phyloP scores from a whole-genome alignment of 805 yeast genomes.

The Isabelozyma pseudorhagii region DNA sequence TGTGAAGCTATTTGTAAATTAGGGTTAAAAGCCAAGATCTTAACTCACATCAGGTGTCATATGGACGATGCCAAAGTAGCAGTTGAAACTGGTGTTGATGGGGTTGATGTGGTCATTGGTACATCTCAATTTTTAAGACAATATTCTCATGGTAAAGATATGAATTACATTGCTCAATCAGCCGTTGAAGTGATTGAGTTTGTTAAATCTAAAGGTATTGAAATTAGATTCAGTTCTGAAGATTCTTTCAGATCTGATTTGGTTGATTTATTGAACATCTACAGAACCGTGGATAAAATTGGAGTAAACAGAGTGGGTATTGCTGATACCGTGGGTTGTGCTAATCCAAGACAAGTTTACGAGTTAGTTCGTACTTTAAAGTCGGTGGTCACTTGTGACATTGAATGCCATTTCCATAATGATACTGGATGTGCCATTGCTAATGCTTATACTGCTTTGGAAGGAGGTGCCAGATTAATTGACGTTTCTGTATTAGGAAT shows the following conservation, averaged over 20 bases:
- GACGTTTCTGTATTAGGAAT: conserved; percentile 96
- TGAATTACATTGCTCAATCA: conserved; percentile 93
- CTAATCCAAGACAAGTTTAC: conserved; percentile 98
- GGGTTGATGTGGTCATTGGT: conserved; percentile 97
- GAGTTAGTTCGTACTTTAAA: conserved; percentile 92
- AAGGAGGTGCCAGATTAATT: conserved; percentile 93
- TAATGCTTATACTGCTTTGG: conserved; percentile 96
- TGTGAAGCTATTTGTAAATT: conserved; percentile 98
- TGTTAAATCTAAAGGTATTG: conserved; percentile 94
- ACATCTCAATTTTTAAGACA: conserved; percentile 93
- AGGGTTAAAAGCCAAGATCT: conserved; percentile 91
- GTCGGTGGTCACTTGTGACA: conserved; percentile 92
- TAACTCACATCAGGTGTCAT: conserved; percentile 96
- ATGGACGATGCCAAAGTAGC: conserved; percentile 99
- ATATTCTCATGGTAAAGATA: conserved; percentile 96
- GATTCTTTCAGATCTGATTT: conserved; percentile 97
- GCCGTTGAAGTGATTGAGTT: conserved; percentile 97
- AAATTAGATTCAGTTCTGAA: conserved; percentile 94
- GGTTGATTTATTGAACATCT: conserved; percentile 91
- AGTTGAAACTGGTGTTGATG: conserved; percentile 97
- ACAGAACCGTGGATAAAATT: conserved; percentile 93
- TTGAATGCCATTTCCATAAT: conserved; percentile 98
- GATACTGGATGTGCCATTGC: conserved; percentile 99
- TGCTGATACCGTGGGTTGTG: conserved; percentile 99
- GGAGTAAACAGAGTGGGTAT: conserved; percentile 99